Conservation (phyloP, 208 protist species). For the Leishmania tarentolae region DNA sequence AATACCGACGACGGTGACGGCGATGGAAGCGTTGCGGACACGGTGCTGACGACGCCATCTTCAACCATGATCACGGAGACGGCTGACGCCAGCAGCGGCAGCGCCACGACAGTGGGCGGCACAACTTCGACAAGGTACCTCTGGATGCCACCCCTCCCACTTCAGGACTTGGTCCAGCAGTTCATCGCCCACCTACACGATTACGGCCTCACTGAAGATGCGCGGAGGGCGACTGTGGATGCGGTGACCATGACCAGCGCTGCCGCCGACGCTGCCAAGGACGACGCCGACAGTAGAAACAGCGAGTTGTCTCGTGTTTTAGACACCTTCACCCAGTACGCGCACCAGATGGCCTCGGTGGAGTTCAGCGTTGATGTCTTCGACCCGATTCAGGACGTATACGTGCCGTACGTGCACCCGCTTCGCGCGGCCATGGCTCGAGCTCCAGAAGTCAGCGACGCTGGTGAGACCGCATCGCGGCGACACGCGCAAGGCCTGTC, state of each 20-base stretch:
- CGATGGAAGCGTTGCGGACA: neutral
- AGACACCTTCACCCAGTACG: constrained; percentile 16
- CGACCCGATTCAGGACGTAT: neutral
- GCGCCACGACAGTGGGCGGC: neutral
- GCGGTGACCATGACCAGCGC: neutral
- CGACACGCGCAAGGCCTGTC: neutral
- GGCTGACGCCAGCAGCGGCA: neutral
- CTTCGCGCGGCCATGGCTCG: neutral
- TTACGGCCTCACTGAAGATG: neutral
- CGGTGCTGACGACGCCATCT: neutral
- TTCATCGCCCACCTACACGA: neutral
- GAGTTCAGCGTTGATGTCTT: constrained; percentile 4
- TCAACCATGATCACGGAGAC: neutral
- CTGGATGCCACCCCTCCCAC: constrained; percentile 19
- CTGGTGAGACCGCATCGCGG: neutral
- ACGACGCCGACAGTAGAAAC: neutral
- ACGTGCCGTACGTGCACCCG: constrained; percentile 13
- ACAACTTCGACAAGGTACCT: neutral
- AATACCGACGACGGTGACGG: neutral
- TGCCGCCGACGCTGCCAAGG: too few species aligned
- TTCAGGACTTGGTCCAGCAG: neutral
- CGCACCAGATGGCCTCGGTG: constrained; percentile 12
- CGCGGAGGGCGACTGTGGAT: neutral
- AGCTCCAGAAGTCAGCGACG: too few species aligned
- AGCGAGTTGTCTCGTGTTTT: neutral